These are phyloP conservation scores for Albugo laibachii DNA, from an alignment of 352 stramenopile species.

Conservation along the genomic window DNA sequence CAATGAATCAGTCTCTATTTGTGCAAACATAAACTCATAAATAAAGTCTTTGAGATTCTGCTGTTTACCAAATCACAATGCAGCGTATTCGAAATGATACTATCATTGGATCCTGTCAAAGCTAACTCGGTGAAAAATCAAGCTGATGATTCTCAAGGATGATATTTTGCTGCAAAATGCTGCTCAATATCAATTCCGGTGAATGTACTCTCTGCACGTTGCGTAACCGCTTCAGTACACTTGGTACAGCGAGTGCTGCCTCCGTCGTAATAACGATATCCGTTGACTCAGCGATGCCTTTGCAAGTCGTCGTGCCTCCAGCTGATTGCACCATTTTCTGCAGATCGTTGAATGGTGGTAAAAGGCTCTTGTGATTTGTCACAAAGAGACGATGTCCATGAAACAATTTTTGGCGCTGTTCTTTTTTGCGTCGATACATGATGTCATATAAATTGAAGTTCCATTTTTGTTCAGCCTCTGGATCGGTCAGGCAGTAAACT, in stretches of 20 bases:
- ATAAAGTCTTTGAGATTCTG: no score
- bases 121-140: neutral
- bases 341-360: slow-evolving; percentile 21
- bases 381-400: slow-evolving; percentile 18
- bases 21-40: no score
- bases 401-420: slow-evolving; percentile 15
- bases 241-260: slow-evolving; percentile 10
- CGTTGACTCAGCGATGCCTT: slow-evolving; percentile 11
- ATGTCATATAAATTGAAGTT: slow-evolving; percentile 20
- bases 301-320: slow-evolving; percentile 14
- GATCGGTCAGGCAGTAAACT: slow-evolving; percentile 18
- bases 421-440: slow-evolving; percentile 17
- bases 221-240: slow-evolving; percentile 19
- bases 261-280: slow-evolving; percentile 27
- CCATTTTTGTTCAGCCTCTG: slow-evolving; percentile 25
- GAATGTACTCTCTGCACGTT: slow-evolving; percentile 17
- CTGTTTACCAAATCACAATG: neutral
- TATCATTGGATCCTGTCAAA: neutral
- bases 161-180: slow-evolving; percentile 21
- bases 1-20: no score
- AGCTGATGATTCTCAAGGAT: slow-evolving; percentile 16
- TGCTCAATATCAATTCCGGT: slow-evolving; percentile 21
- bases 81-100: no score
- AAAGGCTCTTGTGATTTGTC: slow-evolving; percentile 28
- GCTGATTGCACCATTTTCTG: slow-evolving; percentile 31